Percentiles rank a stretch among this genome's conserved stretches.
These are phyloP conservation scores for Thraustochytrium striatum DNA, from an alignment of 352 stramenopile genomes.

Conservation along the genomic window DNA sequence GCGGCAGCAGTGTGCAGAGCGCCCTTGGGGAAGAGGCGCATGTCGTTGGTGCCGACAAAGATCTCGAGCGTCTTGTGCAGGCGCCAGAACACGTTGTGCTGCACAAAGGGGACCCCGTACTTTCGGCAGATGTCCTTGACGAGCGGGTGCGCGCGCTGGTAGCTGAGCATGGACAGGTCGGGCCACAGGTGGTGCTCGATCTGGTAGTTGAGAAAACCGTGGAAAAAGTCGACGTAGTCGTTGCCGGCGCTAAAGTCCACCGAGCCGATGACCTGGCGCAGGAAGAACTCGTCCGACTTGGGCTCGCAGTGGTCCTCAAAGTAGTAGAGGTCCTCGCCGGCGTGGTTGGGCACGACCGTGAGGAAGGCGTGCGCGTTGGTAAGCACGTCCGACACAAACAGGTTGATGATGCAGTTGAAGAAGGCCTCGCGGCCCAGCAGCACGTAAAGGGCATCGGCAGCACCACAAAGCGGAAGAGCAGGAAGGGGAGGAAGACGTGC, in stretches of 20 bases:
- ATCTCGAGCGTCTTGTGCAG: slow-evolving; percentile 67
- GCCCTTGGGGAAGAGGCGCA: slow-evolving; percentile 63
- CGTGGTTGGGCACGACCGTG: slow-evolving; percentile 67
- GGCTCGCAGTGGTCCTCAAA: slow-evolving; percentile 65
- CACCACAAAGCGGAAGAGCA: slow-evolving; percentile 53
- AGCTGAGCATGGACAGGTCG: slow-evolving; percentile 65
- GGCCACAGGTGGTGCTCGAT: slow-evolving; percentile 73
- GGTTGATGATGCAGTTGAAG: slow-evolving; percentile 60
- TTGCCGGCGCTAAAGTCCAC: slow-evolving; percentile 63
- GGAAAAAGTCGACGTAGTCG: slow-evolving; percentile 73
- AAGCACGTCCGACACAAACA: slow-evolving; percentile 65
- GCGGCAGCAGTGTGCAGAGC: too few relatives aligned
- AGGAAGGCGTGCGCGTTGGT: slow-evolving; percentile 69
- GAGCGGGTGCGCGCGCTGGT: slow-evolving; percentile 63
- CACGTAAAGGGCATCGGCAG: slow-evolving; percentile 58
- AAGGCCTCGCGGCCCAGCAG: slow-evolving; percentile 57
- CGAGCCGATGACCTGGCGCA: slow-evolving; percentile 65
- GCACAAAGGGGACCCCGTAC: slow-evolving; percentile 66
- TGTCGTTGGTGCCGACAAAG: slow-evolving; percentile 64
- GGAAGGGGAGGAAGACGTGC: slow-evolving; percentile 64
- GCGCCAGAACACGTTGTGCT: slow-evolving; percentile 65
- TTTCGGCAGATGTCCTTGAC: slow-evolving; percentile 65
- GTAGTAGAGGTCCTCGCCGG: slow-evolving; percentile 64
- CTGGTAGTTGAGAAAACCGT: slow-evolving; percentile 73
- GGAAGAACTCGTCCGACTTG: slow-evolving; percentile 64